These are phyloP conservation scores for Exophiala xenobiotica DNA, from an alignment of 2,329 filamentous ascomycete species.

Conservation along the genomic window DNA sequence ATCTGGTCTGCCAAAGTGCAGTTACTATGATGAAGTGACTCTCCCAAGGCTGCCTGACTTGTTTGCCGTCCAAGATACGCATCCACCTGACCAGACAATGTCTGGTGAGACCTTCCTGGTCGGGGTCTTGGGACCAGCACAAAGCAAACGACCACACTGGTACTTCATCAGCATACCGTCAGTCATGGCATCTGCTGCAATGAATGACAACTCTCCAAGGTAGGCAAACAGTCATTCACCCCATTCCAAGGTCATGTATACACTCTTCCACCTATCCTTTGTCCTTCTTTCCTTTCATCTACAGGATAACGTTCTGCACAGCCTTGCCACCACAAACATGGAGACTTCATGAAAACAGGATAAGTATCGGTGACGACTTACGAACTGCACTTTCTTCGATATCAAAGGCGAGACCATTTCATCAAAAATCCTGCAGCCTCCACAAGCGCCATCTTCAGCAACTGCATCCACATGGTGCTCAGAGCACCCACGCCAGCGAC, in stretches of 20 bases:
- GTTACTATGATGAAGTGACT: background rate
- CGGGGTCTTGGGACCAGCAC: slow-evolving; percentile 8
- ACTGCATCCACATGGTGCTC: no score
- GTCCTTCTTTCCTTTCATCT: background rate
- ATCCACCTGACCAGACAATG: slow-evolving; percentile 2
- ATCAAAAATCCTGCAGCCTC: no score
- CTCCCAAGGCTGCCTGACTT: slow-evolving; percentile 12
- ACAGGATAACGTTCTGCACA: background rate
- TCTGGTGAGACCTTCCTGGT: slow-evolving; percentile 3
- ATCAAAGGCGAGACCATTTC: no score
- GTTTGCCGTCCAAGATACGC: background rate
- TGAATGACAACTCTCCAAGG: background rate
- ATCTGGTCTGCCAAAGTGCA: no score
- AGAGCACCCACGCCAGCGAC: no score
- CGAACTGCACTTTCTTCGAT: no score
- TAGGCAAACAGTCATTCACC: slow-evolving; percentile 2
- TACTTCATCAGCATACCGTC: slow-evolving; percentile 8
- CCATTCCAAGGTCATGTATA: background rate
- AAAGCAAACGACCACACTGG: background rate
- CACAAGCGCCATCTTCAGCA: no score
- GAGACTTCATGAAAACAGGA: background rate
- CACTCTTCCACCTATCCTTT: background rate
- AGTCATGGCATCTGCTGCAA: background rate
- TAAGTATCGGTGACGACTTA: background rate
- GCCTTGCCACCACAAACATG: background rate